Evolutionary conservation across 2,329 filamentous ascomycete genomes (phyloP).

Genomic region (Sphaerulina musiva): DNA sequence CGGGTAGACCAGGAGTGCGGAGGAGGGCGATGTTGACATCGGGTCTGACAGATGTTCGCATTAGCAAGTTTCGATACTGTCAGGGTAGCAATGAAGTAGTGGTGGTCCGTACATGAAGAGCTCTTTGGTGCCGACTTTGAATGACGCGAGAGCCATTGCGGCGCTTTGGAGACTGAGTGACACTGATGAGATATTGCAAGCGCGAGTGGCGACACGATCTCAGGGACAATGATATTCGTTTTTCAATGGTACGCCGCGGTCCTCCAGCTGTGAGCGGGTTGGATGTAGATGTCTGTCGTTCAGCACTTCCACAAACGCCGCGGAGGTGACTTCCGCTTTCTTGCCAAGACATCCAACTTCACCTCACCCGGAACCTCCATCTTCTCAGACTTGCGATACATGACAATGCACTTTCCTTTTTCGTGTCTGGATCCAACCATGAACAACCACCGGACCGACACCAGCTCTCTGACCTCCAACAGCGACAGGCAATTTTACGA

Average conservation of each 20-base stretch:
- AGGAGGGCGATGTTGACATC: constrained; percentile 74
- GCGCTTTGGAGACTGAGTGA: not conserved
- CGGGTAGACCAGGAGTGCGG: constrained; percentile 63
- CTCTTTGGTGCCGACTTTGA: constrained; percentile 33
- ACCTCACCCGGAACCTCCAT: too few relatives aligned
- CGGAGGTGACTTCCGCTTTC: too few relatives aligned
- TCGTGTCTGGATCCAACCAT: not conserved
- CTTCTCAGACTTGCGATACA: too few relatives aligned
- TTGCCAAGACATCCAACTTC: too few relatives aligned
- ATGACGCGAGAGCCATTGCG: constrained; percentile 21
- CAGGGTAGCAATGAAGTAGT: not conserved
- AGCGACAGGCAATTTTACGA: constrained; percentile 28
- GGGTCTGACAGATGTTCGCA: constrained; percentile 52
- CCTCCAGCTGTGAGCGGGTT: too few relatives aligned
- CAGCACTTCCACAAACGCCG: too few relatives aligned
- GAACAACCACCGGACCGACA: not conserved
- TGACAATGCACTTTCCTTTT: not conserved
- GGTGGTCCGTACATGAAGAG: constrained; percentile 31
- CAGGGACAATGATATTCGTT: not conserved
- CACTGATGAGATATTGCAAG: not conserved
- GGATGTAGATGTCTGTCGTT: too few relatives aligned
- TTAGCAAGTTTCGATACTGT: constrained; percentile 3
- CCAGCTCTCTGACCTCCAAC: constrained; percentile 9
- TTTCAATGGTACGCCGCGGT: not conserved
- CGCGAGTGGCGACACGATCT: not conserved